Conservation (phyloP, 768 basidiomycete species). For the Austroboletus festivus region DNA sequence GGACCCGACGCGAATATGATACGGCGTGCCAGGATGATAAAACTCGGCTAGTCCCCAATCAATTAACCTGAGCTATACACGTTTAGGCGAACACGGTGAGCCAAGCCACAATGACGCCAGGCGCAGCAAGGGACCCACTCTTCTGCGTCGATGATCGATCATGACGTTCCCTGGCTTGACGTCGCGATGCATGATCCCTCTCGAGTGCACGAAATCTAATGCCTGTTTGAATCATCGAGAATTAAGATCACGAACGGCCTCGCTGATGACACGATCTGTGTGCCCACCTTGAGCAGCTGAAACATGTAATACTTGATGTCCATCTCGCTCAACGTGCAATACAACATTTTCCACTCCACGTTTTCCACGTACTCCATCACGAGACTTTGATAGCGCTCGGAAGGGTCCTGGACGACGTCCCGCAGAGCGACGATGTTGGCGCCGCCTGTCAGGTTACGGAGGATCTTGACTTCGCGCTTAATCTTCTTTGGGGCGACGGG, state of each 20-base stretch:
- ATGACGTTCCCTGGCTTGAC: constrained; percentile 72
- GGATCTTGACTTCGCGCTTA: constrained; percentile 72
- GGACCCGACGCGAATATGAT: constrained; percentile 70
- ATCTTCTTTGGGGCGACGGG: constrained; percentile 66
- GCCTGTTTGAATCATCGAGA: constrained; percentile 33
- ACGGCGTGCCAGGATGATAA: constrained; percentile 66
- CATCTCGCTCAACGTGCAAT: constrained; percentile 54
- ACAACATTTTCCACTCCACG: constrained; percentile 62
- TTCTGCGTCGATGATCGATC: constrained; percentile 62
- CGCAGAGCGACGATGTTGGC: constrained; percentile 65
- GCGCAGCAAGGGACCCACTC: constrained; percentile 39
- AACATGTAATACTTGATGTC: constrained; percentile 69
- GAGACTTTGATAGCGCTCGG: constrained; percentile 59
- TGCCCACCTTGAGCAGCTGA: constrained; percentile 53
- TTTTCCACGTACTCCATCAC: constrained; percentile 70
- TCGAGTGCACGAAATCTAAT: constrained; percentile 67
- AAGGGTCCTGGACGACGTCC: constrained; percentile 68
- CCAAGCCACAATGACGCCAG: background rate
- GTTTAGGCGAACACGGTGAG: background rate
- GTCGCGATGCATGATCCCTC: constrained; percentile 71
- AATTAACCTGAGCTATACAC: constrained; percentile 50
- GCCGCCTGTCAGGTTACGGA: constrained; percentile 65
- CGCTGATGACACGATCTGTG: background rate
- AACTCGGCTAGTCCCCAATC: constrained; percentile 81
- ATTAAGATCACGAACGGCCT: background rate